Evolutionary conservation across 2,329 filamentous ascomycete genomes (phyloP).

Genomic region (Diplocarpon mali): DNA sequence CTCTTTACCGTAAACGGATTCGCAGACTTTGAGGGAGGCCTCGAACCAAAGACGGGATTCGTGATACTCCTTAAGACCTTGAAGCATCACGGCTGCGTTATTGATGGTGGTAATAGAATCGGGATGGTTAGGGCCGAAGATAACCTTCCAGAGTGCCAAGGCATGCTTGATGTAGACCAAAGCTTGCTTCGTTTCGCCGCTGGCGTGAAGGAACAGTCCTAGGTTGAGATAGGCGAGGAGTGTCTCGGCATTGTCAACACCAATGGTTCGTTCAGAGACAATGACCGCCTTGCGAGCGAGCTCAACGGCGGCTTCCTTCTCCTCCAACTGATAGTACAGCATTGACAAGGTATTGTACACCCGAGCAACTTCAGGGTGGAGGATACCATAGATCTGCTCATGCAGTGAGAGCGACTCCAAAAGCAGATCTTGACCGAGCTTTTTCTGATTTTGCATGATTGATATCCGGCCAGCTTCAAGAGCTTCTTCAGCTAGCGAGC

Average conservation of each 20-base stretch:
- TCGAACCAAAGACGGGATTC: conserved; percentile 97
- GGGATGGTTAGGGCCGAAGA: conserved; percentile 86
- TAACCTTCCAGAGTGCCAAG: conserved; percentile 90
- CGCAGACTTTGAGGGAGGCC: conserved; percentile 77
- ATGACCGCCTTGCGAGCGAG: conserved; percentile 94
- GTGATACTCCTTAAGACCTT: conserved; percentile 87
- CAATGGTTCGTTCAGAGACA: conserved; percentile 86
- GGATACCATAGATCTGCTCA: conserved; percentile 96
- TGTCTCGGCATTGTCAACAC: conserved; percentile 87
- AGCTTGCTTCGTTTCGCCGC: conserved; percentile 81
- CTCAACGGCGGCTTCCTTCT: conserved; percentile 92
- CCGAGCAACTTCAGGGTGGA: conserved; percentile 91
- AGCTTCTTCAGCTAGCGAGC: conserved; percentile 85
- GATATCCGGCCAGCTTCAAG: conserved; percentile 93
- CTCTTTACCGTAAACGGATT: conserved; percentile 77
- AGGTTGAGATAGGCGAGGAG: conserved; percentile 94
- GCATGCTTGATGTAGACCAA: conserved; percentile 85
- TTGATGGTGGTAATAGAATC: conserved; percentile 98
- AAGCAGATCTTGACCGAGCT: conserved; percentile 88
- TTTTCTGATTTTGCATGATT: conserved; percentile 89
- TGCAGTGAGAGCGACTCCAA: conserved; percentile 93
- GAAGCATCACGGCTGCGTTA: conserved; percentile 97
- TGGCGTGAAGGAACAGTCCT: conserved; percentile 84
- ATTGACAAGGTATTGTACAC: conserved; percentile 93
- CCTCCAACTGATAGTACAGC: conserved; percentile 94